Base-by-base conservation (phyloP, 768 basidiomycete species). In the Suillus lakei region DNA sequence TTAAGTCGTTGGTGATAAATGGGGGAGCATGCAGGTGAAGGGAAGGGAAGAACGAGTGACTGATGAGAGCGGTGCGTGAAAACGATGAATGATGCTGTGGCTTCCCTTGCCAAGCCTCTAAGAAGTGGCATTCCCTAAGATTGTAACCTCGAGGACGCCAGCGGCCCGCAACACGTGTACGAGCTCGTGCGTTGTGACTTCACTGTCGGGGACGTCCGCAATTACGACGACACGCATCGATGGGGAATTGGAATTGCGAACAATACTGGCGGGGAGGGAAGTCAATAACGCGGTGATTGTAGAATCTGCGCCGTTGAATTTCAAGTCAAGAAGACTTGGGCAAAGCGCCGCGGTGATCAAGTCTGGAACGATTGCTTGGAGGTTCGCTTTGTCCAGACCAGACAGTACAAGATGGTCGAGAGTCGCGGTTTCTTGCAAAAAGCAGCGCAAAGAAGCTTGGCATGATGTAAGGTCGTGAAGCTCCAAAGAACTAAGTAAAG, bases 381-480 rank as follows among this genome's bases (percentile, higher is more conserved):
- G 6, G 18, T 21, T 59, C 26, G 39, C 12, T 13, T 41, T 21
- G 26, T 59, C 58, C 10, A 59, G 10, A 59, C 38, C 34, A 23
- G 58, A 59, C 6, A 59, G 26, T 41, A 59, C 26, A 18, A 63
- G 32, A 59, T n/a, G 18, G 26, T 60, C 61, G 21, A 64, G 60
- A 44, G 62, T 13, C 16, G 13, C 12, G n/a, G 43, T 63, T 44
- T 61, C 44, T 8, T 63, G 62, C 13, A 64, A 7, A 23, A 63
- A 64, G 34, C 63, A 62, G 46, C 28, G 38, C 38, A 64, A 61
- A 28, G 60, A 48, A 61, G 63, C 26, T 26, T 34, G 46, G 10
- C 44, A 64, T 64, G 63, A 61, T 34, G 34, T 64, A 62, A 64
- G 60, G 38, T 23, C 32, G 9, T 18, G 63, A 5, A 61, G 41